phyloP scores from a whole-genome alignment of 2,329 filamentous ascomycete species.

The Thielaviopsis cerberus region DNA sequence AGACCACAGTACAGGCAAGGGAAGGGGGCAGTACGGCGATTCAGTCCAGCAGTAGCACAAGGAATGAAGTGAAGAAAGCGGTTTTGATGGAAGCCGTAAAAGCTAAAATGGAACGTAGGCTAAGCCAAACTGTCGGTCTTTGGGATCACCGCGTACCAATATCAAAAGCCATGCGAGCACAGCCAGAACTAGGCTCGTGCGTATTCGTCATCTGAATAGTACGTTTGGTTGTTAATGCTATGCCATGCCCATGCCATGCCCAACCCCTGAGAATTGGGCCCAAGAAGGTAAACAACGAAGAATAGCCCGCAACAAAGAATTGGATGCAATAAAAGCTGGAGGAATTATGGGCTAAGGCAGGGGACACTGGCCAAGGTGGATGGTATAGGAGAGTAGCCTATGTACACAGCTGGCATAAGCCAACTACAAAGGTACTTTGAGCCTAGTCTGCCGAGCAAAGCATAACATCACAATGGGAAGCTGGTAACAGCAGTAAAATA shows the following conservation, averaged over 20 bases:
- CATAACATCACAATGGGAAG: too few relatives aligned
- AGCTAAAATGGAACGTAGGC: neutral
- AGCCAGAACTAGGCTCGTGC: slow-evolving; percentile 3
- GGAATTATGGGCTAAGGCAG: neutral
- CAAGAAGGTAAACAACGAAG: neutral
- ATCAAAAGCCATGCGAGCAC: neutral
- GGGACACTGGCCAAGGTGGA: neutral
- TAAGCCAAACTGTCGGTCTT: neutral
- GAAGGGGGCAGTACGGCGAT: too few relatives aligned
- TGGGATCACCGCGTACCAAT: neutral
- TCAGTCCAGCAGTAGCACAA: neutral
- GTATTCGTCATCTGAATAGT: slow-evolving; percentile 5
- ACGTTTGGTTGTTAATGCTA: neutral
- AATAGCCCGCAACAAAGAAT: neutral
- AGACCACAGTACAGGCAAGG: neutral
- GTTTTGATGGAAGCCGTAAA: neutral
- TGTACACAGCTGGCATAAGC: too few relatives aligned
- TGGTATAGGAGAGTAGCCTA: neutral
- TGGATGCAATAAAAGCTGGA: neutral
- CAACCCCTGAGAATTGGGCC: slow-evolving; percentile 1
- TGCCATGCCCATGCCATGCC: too few relatives aligned
- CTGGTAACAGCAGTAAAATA: neutral
- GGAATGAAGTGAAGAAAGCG: neutral
- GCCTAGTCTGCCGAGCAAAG: too few relatives aligned
- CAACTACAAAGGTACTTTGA: too few relatives aligned